phyloP scores from a whole-genome alignment of 441 rosid species.

The Adansonia grandidieri region DNA sequence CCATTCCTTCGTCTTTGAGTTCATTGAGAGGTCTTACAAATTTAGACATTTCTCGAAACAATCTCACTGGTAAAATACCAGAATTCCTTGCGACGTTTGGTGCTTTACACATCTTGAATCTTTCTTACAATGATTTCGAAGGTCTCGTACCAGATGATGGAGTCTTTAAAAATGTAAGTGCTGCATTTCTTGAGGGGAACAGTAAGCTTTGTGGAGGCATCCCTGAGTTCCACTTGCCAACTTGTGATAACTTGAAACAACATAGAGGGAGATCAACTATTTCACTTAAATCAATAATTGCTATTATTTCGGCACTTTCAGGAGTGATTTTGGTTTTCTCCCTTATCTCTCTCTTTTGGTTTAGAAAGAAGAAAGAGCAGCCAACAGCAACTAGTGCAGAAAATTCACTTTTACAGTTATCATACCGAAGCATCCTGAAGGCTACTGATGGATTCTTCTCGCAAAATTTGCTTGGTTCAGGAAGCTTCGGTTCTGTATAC shows the following conservation, averaged over 20 bases:
- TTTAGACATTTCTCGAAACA: constrained; percentile 30
- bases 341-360: not conserved
- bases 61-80: constrained; percentile 31
- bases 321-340: not conserved
- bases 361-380: not conserved
- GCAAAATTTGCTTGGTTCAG: constrained; percentile 24
- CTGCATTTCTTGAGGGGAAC: constrained; percentile 23
- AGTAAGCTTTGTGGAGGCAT: constrained; percentile 37
- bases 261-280: too few species aligned
- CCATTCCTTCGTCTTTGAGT: constrained; percentile 26
- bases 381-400: not conserved
- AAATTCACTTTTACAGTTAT: not conserved
- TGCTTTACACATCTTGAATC: constrained; percentile 12
- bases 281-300: not conserved
- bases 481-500: constrained; percentile 13
- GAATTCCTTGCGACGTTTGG: not conserved
- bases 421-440: constrained; percentile 26
- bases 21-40: constrained; percentile 23
- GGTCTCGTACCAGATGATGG: constrained; percentile 31
- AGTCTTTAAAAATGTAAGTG: constrained; percentile 32
- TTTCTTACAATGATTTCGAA: constrained; percentile 35
- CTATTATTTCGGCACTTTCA: not conserved
- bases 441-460: constrained; percentile 36
- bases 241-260: too few species aligned
- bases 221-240: constrained; percentile 10